Conservation (phyloP, 2,329 filamentous ascomycete genomes). For the Penicillium hordei region DNA sequence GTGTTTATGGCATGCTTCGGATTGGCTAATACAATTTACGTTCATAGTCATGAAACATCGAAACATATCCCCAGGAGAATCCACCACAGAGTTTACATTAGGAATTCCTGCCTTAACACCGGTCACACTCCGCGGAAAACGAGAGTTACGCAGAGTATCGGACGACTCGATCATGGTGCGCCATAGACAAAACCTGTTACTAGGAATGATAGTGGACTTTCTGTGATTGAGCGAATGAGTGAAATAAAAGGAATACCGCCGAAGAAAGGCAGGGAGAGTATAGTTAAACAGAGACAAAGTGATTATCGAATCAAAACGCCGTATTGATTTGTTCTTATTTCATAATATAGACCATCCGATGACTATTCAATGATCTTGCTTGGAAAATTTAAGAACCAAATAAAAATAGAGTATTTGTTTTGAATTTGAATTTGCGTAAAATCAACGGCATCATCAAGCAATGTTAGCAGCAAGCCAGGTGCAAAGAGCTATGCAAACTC, state of each 20-base stretch:
- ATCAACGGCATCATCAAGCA: not conserved
- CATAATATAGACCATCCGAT: not conserved
- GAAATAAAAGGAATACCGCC: not conserved
- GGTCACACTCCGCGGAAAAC: not conserved
- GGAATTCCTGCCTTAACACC: too few relatives aligned
- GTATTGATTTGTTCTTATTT: not conserved
- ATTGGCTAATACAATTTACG: not conserved
- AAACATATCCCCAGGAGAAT: too few relatives aligned
- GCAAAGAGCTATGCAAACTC: not conserved
- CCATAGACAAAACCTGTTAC: not conserved
- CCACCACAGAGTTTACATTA: too few relatives aligned
- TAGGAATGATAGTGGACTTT: not conserved
- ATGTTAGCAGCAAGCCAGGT: not conserved
- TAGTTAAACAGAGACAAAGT: not conserved
- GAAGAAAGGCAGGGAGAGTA: not conserved
- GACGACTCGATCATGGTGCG: not conserved
- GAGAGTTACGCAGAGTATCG: not conserved
- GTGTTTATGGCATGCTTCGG: not conserved
- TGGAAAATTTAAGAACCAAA: not conserved
- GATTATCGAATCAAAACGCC: fast-evolving
- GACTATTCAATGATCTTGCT: not conserved
- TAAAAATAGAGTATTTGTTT: not conserved
- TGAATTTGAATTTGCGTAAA: too few relatives aligned
- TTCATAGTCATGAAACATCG: too few relatives aligned
- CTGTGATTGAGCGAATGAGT: not conserved